Conservation (phyloP, 2,329 filamentous ascomycete genomes). For the Fusarium setosum region DNA sequence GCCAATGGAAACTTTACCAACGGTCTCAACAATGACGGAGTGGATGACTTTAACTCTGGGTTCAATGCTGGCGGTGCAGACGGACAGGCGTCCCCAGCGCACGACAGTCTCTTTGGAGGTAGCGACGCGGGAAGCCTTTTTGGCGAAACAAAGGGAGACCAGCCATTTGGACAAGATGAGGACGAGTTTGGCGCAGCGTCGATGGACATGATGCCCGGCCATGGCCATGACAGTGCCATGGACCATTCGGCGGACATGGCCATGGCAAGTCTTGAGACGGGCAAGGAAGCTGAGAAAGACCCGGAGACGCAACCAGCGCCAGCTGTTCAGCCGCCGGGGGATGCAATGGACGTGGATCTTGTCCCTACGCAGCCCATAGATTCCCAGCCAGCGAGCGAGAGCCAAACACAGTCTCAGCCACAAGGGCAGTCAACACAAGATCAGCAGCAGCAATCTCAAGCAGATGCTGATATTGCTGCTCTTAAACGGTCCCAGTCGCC, state of each 20-base stretch:
- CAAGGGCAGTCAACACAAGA: conserved; percentile 10
- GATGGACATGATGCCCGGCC: conserved; percentile 66
- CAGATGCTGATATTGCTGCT: conserved; percentile 9
- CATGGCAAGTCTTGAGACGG: conserved; percentile 50
- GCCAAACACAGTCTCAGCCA: background rate
- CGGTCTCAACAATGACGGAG: conserved; percentile 32
- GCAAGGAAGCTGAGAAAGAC: conserved; percentile 36
- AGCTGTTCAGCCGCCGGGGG: conserved; percentile 39
- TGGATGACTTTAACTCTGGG: conserved; percentile 33
- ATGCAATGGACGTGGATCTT: conserved; percentile 48
- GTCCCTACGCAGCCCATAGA: conserved; percentile 22
- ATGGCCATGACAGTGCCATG: conserved; percentile 54
- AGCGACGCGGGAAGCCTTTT: conserved; percentile 88
- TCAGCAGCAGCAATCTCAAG: conserved; percentile 17
- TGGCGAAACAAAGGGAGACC: conserved; percentile 73
- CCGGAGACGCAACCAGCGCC: conserved; percentile 44
- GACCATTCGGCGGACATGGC: conserved; percentile 57
- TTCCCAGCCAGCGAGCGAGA: conserved; percentile 12
- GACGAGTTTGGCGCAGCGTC: conserved; percentile 80
- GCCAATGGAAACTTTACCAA: conserved; percentile 59
- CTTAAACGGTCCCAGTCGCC: conserved; percentile 40
- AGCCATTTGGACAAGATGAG: conserved; percentile 82
- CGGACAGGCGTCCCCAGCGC: conserved; percentile 74
- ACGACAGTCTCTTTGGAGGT: conserved; percentile 84
- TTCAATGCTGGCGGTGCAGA: conserved; percentile 52